Evolutionary conservation across 495 filamentous ascomycete genomes (phyloP), one percentile per base, ranked within the genome.

Genomic region (Penicillium cosmopolitanum): DNA sequence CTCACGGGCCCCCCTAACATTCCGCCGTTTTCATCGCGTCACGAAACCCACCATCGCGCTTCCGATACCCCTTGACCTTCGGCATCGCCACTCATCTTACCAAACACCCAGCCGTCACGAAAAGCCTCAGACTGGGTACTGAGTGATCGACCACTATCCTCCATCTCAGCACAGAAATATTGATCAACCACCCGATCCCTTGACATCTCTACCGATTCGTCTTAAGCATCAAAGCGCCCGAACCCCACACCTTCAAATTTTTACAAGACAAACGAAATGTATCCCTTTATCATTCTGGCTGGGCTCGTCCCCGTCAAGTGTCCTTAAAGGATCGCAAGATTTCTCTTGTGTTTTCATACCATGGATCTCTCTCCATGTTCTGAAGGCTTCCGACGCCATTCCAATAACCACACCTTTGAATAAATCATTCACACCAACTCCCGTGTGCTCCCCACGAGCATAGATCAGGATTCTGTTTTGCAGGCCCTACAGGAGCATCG

Each of bases 361-460:
- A 78, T 78, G 76, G 71, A 73, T 61, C 56, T 63, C 60, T 67
- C 40, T 65, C 53, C 60, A 53, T 60, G 64, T 51, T 44, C 64
- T 68, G 71, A 65, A 72, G 76, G 76, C 76, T 59, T 69, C 68
- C 61, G 62, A 70, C 68, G 73, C 73, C 71, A 68, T 52, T 51
- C 42, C 23, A 35, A 51, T 35, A 21, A 28, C 38, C 12, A 44
- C 48, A 18, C 43, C 40, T 44, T 58, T 55, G 33, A 62, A 52
- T 60, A 21, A 57, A 53, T 50, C 23, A 35, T 54, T 44, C 28
- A 62, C 44, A 52, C 16, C 53, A 35, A 11, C 34, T n/a, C 23
- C 31, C n/a, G 21, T n/a, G 21, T 9, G 8, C 18, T 15, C 23
- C 28, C 51, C 55, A 51, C 63, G 55, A 52, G 46, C 25, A 51